Percentiles rank a stretch among this genome's conserved stretches.
Conservation (phyloP, 306 rosid genomes). For the Vigna reflexopilosa region DNA sequence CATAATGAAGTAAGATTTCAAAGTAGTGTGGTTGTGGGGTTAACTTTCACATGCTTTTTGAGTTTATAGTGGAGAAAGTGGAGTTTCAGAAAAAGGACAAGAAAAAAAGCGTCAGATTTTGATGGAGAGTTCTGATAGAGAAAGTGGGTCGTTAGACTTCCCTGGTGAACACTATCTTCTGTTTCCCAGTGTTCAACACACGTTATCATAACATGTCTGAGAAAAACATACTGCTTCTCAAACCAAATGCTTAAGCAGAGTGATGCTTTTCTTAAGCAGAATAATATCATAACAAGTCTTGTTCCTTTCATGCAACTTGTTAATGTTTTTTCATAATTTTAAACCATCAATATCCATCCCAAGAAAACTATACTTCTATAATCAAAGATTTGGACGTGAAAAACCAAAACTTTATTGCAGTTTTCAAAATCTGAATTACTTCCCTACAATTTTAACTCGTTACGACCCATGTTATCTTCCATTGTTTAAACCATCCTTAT, state of each 20-base stretch:
- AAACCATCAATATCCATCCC: too few species aligned
- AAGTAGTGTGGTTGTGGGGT: slow-evolving; percentile 57
- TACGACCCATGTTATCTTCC: too few species aligned
- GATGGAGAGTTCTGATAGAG: slow-evolving; percentile 5
- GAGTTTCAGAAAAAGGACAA: slow-evolving; percentile 47
- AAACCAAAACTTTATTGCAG: too few species aligned
- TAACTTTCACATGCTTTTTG: slow-evolving; percentile 47
- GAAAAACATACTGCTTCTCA: not conserved
- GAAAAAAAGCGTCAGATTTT: slow-evolving; percentile 42
- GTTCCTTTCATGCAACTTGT: not conserved
- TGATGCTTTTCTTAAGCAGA: too few species aligned
- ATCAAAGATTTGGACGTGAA: too few species aligned
- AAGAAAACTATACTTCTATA: too few species aligned
- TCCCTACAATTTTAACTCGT: too few species aligned
- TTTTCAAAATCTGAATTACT: too few species aligned
- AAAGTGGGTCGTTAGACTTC: slow-evolving; percentile 46
- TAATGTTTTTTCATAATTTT: too few species aligned
- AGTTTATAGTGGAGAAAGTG: slow-evolving; percentile 45
- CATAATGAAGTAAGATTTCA: slow-evolving; percentile 50
- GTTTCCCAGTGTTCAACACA: slow-evolving; percentile 52
- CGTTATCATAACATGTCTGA: slow-evolving; percentile 23
- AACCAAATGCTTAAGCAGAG: not conserved
- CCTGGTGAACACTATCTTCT: slow-evolving; percentile 50
- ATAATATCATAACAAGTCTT: not conserved
- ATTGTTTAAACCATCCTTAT: too few species aligned